A percentile compares a stretch with the other conserved stretches of the same genome.
These are phyloP conservation scores for Arctium minus DNA, from an alignment of 129 eudicot species.

Conservation along the genomic window DNA sequence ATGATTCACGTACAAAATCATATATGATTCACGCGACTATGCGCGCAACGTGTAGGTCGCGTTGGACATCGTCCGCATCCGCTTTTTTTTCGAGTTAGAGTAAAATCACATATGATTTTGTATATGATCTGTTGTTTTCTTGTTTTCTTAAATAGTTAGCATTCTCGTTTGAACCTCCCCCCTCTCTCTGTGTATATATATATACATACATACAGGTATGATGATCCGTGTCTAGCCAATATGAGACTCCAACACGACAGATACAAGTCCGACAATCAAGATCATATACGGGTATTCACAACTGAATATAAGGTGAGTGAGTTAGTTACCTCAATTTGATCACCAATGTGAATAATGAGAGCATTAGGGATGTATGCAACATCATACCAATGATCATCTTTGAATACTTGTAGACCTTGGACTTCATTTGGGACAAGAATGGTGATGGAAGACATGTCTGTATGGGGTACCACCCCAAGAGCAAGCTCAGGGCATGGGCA, in stretches of 20 bases:
- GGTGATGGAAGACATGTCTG: slow-evolving; percentile 61
- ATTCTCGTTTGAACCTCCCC: too few species aligned
- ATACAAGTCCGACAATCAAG: neutral
- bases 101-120: too few species aligned
- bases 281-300: neutral
- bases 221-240: neutral
- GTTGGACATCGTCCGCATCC: too few species aligned
- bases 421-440: slow-evolving; percentile 82
- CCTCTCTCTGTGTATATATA: too few species aligned
- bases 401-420: slow-evolving; percentile 80
- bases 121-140: too few species aligned
- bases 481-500: slow-evolving; percentile 91
- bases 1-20: too few species aligned
- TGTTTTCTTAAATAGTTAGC: too few species aligned
- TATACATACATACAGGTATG: too few species aligned
- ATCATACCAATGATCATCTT: slow-evolving; percentile 74
- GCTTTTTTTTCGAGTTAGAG: too few species aligned
- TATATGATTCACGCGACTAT: too few species aligned
- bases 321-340: slow-evolving; percentile 69
- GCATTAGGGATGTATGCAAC: slow-evolving; percentile 85
- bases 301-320: neutral
- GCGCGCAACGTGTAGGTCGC: too few species aligned
- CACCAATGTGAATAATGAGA: slow-evolving; percentile 82
- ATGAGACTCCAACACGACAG: neutral
- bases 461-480: slow-evolving; percentile 81